A percentile compares a stretch with the other conserved stretches of the same genome.
phyloP scores from a whole-genome alignment of 306 rosid genomes.

The Vigna reflexopilosa region DNA sequence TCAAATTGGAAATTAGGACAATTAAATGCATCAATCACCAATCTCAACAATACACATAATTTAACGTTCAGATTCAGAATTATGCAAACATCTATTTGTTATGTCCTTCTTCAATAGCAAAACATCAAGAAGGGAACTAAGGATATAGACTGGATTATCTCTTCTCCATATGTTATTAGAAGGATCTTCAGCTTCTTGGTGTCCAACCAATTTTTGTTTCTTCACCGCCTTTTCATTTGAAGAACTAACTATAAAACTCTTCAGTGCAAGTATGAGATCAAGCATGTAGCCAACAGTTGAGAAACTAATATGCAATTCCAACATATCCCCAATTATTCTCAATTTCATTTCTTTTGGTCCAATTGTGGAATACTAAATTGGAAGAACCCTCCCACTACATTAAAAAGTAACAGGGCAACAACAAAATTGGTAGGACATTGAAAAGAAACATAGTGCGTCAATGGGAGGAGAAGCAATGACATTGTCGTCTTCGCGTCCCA shows the following conservation, averaged over 20 bases:
- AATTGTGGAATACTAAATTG: constrained; percentile 2
- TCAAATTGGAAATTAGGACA: constrained; percentile 41
- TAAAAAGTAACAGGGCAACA: constrained; percentile 8
- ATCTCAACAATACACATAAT: neutral
- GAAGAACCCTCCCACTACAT: neutral
- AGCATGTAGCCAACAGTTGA: constrained; percentile 61
- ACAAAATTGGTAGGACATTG: neutral
- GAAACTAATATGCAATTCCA: constrained; percentile 65
- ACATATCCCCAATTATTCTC: constrained; percentile 38
- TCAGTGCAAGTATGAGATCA: constrained; percentile 54
- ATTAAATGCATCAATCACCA: constrained; percentile 12
- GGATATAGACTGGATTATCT: constrained; percentile 55
- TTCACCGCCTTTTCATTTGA: constrained; percentile 59
- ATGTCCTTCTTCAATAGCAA: constrained; percentile 81
- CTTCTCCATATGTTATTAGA: constrained; percentile 49
- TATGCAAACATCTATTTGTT: constrained; percentile 60
- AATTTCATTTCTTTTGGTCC: constrained; percentile 8
- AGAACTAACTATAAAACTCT: constrained; percentile 43
- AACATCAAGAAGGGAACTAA: constrained; percentile 82
- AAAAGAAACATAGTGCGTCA: constrained; percentile 1
- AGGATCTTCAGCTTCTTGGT: constrained; percentile 46
- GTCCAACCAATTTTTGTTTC: constrained; percentile 61
- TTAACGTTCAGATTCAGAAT: constrained; percentile 25
- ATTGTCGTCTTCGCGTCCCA: no score
- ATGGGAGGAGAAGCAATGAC: no score